These are phyloP conservation scores for Volvox africanus DNA, from an alignment of 139 green algal species.

Conservation along the genomic window DNA sequence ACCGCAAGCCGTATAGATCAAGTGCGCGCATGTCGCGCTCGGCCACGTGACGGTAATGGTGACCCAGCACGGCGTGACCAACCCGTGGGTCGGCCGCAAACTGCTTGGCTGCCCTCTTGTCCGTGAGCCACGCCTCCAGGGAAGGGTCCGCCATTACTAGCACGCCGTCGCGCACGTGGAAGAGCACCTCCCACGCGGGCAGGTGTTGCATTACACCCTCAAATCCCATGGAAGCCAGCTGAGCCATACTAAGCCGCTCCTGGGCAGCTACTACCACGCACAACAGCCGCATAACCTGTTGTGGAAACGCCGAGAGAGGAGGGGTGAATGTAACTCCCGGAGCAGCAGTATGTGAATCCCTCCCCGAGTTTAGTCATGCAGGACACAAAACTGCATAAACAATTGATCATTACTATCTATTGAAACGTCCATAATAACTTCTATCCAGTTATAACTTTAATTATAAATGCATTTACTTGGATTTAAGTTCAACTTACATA, in stretches of 20 bases:
- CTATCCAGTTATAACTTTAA: no score
- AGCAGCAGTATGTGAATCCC: no score
- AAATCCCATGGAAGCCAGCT: slow-evolving; percentile 33
- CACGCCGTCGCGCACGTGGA: background rate
- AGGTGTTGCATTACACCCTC: background rate
- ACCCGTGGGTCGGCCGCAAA: slow-evolving; percentile 25
- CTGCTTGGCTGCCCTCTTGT: background rate
- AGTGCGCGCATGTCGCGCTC: slow-evolving; percentile 6
- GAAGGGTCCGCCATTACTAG: slow-evolving; percentile 15
- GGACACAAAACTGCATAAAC: no score
- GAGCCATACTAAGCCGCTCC: slow-evolving; percentile 9
- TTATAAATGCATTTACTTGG: no score
- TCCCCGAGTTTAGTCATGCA: no score
- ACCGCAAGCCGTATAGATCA: slow-evolving; percentile 11
- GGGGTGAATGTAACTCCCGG: no score
- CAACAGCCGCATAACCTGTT: slow-evolving; percentile 40
- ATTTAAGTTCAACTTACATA: no score
- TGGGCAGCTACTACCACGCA: slow-evolving; percentile 15
- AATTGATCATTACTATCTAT: no score
- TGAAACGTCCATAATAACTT: no score
- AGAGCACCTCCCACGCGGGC: slow-evolving; percentile 30
- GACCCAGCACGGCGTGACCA: slow-evolving; percentile 28
- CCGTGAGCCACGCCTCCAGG: slow-evolving; percentile 37
- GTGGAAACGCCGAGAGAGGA: no score
- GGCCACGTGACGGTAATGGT: slow-evolving; percentile 13